Percentiles rank a stretch among this genome's conserved stretches.
These are phyloP conservation scores for Pseudoneurospora amorphoporcata DNA, from an alignment of 495 filamentous ascomycete species.

Conservation along the genomic window DNA sequence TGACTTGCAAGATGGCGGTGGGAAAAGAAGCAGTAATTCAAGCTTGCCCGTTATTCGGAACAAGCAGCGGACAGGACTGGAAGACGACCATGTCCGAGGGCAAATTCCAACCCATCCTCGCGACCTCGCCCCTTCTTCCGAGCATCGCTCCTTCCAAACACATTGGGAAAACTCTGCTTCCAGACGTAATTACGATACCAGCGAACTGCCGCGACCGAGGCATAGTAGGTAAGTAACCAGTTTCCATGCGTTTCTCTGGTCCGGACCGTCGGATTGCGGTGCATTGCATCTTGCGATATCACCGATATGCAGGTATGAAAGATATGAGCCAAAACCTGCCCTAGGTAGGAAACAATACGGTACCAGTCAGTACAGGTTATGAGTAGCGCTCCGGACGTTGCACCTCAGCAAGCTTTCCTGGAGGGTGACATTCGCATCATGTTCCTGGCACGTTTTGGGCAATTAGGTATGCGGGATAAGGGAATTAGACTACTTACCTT, in stretches of 20 bases:
- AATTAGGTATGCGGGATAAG: not conserved
- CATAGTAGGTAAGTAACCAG: not conserved
- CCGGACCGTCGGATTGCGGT: not conserved
- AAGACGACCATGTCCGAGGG: not conserved
- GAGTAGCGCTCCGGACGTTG: not conserved
- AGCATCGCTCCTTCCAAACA: not conserved
- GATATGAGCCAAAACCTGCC: not conserved
- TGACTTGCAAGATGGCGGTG: not conserved
- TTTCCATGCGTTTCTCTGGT: not conserved
- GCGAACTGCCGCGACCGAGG: not conserved
- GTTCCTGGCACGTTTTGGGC: not conserved
- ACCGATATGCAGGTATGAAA: not conserved
- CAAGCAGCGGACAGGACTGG: not conserved
- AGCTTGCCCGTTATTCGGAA: no score
- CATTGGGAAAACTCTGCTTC: not conserved
- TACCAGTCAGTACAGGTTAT: no score
- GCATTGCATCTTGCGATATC: not conserved
- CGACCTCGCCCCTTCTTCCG: no score
- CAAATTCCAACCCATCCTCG: not conserved
- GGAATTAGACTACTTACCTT: not conserved
- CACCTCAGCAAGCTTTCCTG: not conserved
- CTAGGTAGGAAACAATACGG: no score
- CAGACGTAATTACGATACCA: not conserved
- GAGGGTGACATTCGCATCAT: no score
- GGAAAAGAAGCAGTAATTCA: no score